These are phyloP conservation scores for Bacterosira constricta DNA, from an alignment of 108 stramenopile genomes.

Conservation along the genomic window DNA sequence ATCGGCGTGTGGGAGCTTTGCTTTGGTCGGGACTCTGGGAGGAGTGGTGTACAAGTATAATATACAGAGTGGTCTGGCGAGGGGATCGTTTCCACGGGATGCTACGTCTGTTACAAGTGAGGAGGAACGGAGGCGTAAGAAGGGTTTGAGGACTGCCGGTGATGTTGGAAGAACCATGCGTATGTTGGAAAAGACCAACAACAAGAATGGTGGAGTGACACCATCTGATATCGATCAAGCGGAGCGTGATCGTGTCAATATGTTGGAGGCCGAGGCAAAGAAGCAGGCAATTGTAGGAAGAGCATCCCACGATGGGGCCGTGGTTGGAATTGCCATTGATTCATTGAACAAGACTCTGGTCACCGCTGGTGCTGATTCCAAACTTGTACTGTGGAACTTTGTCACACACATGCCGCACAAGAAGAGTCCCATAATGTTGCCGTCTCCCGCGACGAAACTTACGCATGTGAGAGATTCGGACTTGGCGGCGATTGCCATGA, in stretches of 20 bases:
- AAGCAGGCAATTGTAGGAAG: constrained; percentile 49
- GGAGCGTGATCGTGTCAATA: constrained; percentile 52
- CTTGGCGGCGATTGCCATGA: constrained; percentile 77
- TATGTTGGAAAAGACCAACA: constrained; percentile 67
- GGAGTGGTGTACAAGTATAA: constrained; percentile 96
- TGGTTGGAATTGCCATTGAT: constrained; percentile 93
- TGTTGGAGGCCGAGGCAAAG: constrained; percentile 46
- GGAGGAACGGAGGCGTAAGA: constrained; percentile 33
- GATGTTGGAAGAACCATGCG: constrained; percentile 72
- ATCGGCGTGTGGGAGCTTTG: constrained; percentile 87
- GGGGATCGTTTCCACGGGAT: constrained; percentile 83
- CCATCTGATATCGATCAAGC: constrained; percentile 69
- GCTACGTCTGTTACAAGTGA: constrained; percentile 20
- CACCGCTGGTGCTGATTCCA: constrained; percentile 86
- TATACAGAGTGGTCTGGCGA: constrained; percentile 88
- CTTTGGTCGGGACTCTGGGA: constrained; percentile 91
- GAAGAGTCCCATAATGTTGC: constrained; percentile 73
- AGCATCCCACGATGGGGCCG: constrained; percentile 74
- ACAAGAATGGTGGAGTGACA: constrained; percentile 68
- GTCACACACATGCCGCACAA: constrained; percentile 82
- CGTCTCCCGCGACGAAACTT: constrained; percentile 75
- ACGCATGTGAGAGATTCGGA: constrained; percentile 82
- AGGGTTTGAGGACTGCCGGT: constrained; percentile 50
- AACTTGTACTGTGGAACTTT: constrained; percentile 92
- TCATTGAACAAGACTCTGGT: constrained; percentile 83